These are phyloP conservation scores for Rutstroemia sp. DNA, from an alignment of 2,329 filamentous ascomycete species.

Conservation along the genomic window DNA sequence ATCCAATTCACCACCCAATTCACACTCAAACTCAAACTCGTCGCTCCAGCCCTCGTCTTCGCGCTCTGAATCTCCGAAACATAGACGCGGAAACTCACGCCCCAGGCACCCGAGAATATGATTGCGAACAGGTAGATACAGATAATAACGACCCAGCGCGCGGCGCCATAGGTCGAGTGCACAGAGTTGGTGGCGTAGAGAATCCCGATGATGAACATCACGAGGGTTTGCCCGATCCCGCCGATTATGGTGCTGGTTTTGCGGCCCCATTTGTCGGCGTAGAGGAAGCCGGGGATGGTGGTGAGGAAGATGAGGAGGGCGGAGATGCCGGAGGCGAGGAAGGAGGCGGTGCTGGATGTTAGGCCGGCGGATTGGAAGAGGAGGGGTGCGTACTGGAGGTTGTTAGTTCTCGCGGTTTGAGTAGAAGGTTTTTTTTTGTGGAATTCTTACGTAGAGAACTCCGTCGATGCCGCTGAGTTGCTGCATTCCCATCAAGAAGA, in stretches of 20 bases:
- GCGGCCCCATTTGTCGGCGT: slow-evolving; percentile 50
- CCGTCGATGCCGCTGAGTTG: slow-evolving; percentile 57
- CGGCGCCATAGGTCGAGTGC: slow-evolving; percentile 32
- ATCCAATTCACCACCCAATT: slow-evolving; percentile 34
- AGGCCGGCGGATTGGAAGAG: slow-evolving; percentile 55
- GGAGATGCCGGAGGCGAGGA: slow-evolving; percentile 54
- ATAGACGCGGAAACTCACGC: slow-evolving; percentile 48
- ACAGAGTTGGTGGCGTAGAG: slow-evolving; percentile 44
- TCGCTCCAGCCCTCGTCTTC: slow-evolving; percentile 46
- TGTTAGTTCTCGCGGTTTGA: neutral
- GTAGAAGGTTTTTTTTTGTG: neutral
- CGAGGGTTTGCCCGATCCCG: slow-evolving; percentile 41
- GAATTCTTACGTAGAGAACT: slow-evolving; percentile 47
- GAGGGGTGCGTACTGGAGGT: slow-evolving; percentile 47
- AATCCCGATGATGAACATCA: slow-evolving; percentile 46
- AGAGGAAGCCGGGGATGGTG: slow-evolving; percentile 48
- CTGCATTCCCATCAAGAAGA: slow-evolving; percentile 51
- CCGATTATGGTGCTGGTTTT: slow-evolving; percentile 46
- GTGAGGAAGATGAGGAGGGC: slow-evolving; percentile 50
- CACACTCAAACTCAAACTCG: slow-evolving; percentile 40
- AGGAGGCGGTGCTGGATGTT: slow-evolving; percentile 43
- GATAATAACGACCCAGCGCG: slow-evolving; percentile 43
- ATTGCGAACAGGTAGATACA: slow-evolving; percentile 43
- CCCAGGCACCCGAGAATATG: slow-evolving; percentile 43
- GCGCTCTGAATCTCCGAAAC: slow-evolving; percentile 50